phyloP scores from a whole-genome alignment of 2,329 filamentous ascomycete species.

The Metarhizium sp. region DNA sequence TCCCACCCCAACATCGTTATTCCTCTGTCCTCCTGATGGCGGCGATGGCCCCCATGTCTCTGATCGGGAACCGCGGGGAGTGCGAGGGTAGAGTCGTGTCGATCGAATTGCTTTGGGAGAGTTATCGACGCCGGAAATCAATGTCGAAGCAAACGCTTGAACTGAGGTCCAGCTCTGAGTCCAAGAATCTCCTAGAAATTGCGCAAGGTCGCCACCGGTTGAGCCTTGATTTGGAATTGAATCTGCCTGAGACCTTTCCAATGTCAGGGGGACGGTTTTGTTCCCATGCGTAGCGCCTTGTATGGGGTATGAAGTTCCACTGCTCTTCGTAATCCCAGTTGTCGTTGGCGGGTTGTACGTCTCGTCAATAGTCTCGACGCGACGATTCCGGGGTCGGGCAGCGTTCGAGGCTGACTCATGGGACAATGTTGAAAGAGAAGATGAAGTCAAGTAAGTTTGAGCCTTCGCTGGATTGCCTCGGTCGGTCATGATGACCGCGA shows the following conservation, averaged over 20 bases:
- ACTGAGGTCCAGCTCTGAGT: constrained; percentile 46
- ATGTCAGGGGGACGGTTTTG: neutral
- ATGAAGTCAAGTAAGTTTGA: constrained; percentile 34
- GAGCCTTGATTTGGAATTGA: constrained; percentile 18
- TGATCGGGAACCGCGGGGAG: constrained; percentile 11
- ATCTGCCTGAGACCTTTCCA: constrained; percentile 6
- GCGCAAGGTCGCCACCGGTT: constrained; percentile 26
- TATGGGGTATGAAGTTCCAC: neutral
- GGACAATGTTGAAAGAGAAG: constrained; percentile 32
- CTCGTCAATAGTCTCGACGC: constrained; percentile 24
- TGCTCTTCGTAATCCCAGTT: neutral
- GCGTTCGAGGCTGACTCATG: constrained; percentile 30
- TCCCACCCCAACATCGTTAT: constrained; percentile 44
- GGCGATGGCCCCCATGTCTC: constrained; percentile 41
- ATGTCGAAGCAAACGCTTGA: constrained; percentile 41
- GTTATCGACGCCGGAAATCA: constrained; percentile 20
- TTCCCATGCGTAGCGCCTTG: neutral
- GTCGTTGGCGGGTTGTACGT: constrained; percentile 16
- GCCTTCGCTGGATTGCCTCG: constrained; percentile 18
- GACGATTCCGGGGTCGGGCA: constrained; percentile 42
- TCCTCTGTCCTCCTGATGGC: constrained; percentile 26
- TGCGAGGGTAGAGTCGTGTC: neutral
- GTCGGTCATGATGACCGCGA: constrained; percentile 28
- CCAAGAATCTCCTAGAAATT: constrained; percentile 42
- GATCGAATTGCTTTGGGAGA: constrained; percentile 1